These are phyloP conservation scores for Pogostemon cablin DNA, from an alignment of 257 asterid species.

Conservation along the genomic window DNA sequence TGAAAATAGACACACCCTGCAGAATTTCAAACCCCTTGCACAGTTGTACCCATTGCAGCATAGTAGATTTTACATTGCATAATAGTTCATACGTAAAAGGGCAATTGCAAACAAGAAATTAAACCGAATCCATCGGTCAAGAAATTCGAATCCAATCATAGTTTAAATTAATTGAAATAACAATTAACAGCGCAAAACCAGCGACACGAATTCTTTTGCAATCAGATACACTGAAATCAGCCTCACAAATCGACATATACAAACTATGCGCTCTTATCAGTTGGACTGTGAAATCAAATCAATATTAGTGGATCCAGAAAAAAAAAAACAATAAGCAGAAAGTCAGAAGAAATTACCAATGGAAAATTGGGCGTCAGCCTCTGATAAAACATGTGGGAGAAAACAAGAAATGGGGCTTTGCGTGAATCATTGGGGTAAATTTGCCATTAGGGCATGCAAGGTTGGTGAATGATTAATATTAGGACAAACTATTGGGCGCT, in stretches of 20 bases:
- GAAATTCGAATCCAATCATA: not conserved
- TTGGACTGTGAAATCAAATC: not conserved
- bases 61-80: not conserved
- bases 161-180: not conserved
- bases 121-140: not conserved
- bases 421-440: not conserved
- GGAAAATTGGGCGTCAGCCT: not conserved
- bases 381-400: not conserved
- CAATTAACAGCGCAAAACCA: not conserved
- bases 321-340: not conserved
- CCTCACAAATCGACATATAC: not conserved
- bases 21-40: too few species aligned
- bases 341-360: constrained; percentile 13
- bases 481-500: too few species aligned
- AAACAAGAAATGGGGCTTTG: not conserved
- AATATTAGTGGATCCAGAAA: not conserved
- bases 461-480: too few species aligned
- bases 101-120: not conserved
- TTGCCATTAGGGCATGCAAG: not conserved
- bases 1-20: not conserved
- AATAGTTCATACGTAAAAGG: not conserved
- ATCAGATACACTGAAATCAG: not conserved
- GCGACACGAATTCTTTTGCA: not conserved
- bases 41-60: not conserved
- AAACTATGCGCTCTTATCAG: not conserved